phyloP scores from a whole-genome alignment of 106 monocot genomes.

The Gastrodia elata region DNA sequence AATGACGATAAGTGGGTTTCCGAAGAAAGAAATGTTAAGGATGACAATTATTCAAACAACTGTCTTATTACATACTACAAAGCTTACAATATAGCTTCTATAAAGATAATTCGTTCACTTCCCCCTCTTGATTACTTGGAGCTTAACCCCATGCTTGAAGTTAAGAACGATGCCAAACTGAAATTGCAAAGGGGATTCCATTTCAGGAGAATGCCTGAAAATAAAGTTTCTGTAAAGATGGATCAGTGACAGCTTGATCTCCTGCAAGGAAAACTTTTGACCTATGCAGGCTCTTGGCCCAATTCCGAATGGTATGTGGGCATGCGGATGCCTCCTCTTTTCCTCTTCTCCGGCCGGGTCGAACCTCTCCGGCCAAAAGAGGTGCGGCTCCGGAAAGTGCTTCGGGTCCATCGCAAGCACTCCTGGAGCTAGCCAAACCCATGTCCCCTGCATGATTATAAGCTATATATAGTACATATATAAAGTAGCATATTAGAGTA shows the following conservation, averaged over 20 bases:
- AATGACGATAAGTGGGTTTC: too few relatives aligned
- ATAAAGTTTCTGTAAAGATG: constrained; percentile 17
- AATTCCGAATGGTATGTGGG: constrained; percentile 30
- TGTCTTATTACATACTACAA: too few relatives aligned
- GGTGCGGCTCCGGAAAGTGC: constrained; percentile 24
- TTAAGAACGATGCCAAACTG: constrained; percentile 22
- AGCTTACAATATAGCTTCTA: background rate
- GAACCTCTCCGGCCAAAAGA: constrained; percentile 28
- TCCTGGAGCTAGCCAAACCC: constrained; percentile 41
- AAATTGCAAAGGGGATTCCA: constrained; percentile 21
- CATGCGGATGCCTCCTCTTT: constrained; percentile 25
- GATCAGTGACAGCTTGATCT: constrained; percentile 25
- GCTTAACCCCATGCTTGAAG: constrained; percentile 33
- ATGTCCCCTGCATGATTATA: constrained; percentile 31
- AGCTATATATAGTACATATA: too few relatives aligned
- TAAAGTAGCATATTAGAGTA: too few relatives aligned
- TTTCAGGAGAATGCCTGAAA: constrained; percentile 20
- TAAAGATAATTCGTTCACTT: background rate
- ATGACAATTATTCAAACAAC: too few relatives aligned
- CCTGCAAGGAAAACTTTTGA: constrained; percentile 23
- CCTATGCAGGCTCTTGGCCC: constrained; percentile 29
- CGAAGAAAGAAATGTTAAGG: too few relatives aligned
- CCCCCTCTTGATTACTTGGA: constrained; percentile 12
- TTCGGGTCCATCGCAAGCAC: constrained; percentile 27
- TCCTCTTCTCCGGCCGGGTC: constrained; percentile 25